phyloP scores from a whole-genome alignment of 208 protist genomes.

The Leishmania gerbilli region DNA sequence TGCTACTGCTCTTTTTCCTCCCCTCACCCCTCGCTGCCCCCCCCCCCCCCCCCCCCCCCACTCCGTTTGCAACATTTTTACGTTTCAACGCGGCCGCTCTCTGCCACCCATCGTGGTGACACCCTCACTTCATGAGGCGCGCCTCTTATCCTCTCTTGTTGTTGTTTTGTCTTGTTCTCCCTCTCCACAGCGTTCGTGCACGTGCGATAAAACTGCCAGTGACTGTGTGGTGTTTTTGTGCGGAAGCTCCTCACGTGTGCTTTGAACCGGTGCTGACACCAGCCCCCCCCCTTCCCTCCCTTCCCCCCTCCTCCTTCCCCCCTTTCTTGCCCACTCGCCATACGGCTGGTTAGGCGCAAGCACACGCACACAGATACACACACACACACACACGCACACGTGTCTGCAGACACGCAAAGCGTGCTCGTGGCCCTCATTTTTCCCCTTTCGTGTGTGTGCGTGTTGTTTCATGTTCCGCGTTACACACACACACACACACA shows the following conservation, averaged over 20 bases:
- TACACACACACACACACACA: too few relatives aligned
- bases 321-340: neutral
- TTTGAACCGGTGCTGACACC: neutral
- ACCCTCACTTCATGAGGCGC: neutral
- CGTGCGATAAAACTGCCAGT: neutral
- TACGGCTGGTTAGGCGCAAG: neutral
- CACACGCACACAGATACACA: neutral
- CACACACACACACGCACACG: neutral
- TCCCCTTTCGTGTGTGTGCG: too few relatives aligned
- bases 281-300: neutral
- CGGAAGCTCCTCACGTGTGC: neutral
- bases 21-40: neutral
- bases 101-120: neutral
- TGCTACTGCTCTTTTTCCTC: neutral
- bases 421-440: neutral
- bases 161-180: too few relatives aligned
- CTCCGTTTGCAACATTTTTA: too few relatives aligned
- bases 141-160: neutral
- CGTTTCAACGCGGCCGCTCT: too few relatives aligned
- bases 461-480: neutral
- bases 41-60: too few relatives aligned
- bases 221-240: neutral
- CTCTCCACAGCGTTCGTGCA: neutral
- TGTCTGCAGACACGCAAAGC: neutral
- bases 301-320: too few relatives aligned